Conservation (phyloP, 2,329 filamentous ascomycete genomes). For the Malbranchea cinnamomea region DNA sequence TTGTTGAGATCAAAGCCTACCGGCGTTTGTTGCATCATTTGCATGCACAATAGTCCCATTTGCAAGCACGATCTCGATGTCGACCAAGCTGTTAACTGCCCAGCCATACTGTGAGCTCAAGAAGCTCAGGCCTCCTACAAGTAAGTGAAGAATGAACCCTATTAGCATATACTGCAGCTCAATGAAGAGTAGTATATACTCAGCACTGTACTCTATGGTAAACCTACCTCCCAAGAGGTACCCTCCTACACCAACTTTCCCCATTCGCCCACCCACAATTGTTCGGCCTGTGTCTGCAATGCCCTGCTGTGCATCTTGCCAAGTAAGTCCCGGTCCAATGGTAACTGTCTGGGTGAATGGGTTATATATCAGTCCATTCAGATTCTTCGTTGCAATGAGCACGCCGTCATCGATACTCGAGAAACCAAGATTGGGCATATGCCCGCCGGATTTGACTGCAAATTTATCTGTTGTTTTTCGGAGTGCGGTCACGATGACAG, state of each 20-base stretch:
- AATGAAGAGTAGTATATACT: no score
- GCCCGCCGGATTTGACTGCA: conserved; percentile 39
- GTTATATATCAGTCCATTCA: conserved; percentile 23
- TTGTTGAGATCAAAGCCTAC: no score
- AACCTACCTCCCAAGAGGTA: conserved; percentile 30
- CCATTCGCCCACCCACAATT: conserved; percentile 32
- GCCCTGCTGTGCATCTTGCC: conserved; percentile 20
- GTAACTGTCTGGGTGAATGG: conserved; percentile 24
- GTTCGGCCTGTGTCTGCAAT: conserved; percentile 18
- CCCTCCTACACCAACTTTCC: conserved; percentile 34
- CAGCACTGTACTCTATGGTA: not conserved
- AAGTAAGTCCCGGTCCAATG: conserved; percentile 22
- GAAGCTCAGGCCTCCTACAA: conserved; percentile 16
- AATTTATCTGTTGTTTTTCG: conserved; percentile 35
- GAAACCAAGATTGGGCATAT: conserved; percentile 33
- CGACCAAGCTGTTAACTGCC: conserved; percentile 18
- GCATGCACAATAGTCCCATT: conserved; percentile 19
- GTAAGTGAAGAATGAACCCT: no score
- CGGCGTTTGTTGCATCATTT: conserved; percentile 13
- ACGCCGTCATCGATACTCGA: conserved; percentile 31
- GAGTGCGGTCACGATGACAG: conserved; percentile 37
- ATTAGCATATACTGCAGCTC: no score
- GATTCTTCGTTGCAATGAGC: conserved; percentile 32
- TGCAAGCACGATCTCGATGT: conserved; percentile 24
- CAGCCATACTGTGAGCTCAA: conserved; percentile 18